A percentile compares a stretch with the other conserved stretches of the same genome.
Evolutionary conservation across 2,329 filamentous ascomycete genomes (phyloP).

Genomic region (Periconia digitata): DNA sequence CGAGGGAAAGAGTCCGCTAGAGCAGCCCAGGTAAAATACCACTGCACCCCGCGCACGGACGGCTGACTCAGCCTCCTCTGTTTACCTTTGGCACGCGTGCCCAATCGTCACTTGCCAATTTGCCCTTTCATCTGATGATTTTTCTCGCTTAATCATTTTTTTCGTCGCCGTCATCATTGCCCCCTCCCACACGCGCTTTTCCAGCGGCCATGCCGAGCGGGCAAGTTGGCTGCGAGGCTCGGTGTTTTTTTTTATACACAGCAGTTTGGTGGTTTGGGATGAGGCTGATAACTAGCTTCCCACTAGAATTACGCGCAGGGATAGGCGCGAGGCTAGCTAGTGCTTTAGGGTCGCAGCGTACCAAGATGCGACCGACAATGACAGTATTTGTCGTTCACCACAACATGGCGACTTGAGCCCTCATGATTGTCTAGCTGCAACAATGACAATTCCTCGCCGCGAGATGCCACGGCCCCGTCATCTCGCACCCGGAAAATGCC

Average conservation of each 20-base stretch:
- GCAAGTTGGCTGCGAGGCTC: too few species aligned
- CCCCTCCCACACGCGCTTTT: background rate
- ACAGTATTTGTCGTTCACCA: too few species aligned
- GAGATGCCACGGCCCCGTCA: background rate
- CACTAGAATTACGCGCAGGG: constrained; percentile 7
- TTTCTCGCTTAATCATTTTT: background rate
- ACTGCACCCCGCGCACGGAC: background rate
- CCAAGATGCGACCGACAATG: too few species aligned
- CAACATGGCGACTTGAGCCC: too few species aligned
- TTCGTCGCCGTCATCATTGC: background rate
- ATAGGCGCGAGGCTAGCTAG: constrained; percentile 1
- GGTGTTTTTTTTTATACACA: background rate
- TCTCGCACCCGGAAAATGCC: background rate
- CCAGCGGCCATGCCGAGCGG: too few species aligned
- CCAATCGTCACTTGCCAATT: too few species aligned
- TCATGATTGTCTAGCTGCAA: background rate
- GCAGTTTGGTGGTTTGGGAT: background rate
- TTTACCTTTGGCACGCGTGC: background rate
- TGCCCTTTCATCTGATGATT: constrained; percentile 1
- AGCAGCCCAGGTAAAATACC: constrained; percentile 13
- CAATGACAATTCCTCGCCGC: background rate
- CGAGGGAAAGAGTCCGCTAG: constrained; percentile 20
- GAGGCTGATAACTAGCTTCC: constrained; percentile 10
- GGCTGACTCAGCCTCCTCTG: constrained; percentile 23
- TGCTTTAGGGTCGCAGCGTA: too few species aligned